Evolutionary conservation across 495 filamentous ascomycete genomes (phyloP).

Genomic region (Trichoderma gamsii): DNA sequence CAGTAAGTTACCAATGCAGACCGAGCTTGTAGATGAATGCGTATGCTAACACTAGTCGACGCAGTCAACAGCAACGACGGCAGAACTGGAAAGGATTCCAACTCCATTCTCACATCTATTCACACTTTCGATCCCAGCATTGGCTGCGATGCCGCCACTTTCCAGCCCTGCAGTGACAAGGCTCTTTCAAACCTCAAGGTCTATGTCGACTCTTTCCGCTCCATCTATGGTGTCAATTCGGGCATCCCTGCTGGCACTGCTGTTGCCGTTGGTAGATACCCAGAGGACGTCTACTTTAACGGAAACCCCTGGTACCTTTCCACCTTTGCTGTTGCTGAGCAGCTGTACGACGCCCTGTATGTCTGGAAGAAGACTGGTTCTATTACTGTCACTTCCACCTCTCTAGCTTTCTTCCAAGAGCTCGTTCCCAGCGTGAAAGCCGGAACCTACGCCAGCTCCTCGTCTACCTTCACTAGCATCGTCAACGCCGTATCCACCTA

Average conservation of each 20-base stretch:
- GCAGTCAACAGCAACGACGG: slow-evolving; percentile 34
- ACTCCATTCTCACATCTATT: slow-evolving; percentile 56
- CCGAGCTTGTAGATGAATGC: background rate
- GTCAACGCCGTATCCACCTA: slow-evolving; percentile 52
- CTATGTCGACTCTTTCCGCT: slow-evolving; percentile 57
- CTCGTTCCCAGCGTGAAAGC: slow-evolving; percentile 41
- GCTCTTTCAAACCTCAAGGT: slow-evolving; percentile 61
- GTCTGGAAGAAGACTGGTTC: slow-evolving; percentile 51
- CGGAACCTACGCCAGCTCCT: slow-evolving; percentile 45
- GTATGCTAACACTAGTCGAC: background rate
- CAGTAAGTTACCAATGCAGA: slow-evolving; percentile 25
- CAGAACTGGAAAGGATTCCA: slow-evolving; percentile 56
- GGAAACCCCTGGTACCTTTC: slow-evolving; percentile 64
- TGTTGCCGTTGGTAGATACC: slow-evolving; percentile 61
- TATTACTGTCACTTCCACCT: slow-evolving; percentile 47
- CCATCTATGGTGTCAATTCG: slow-evolving; percentile 53
- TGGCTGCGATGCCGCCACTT: slow-evolving; percentile 51
- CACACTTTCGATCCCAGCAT: slow-evolving; percentile 57
- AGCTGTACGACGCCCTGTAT: slow-evolving; percentile 58
- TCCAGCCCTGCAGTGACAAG: slow-evolving; percentile 58
- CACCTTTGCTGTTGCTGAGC: slow-evolving; percentile 59
- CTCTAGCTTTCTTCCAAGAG: slow-evolving; percentile 53
- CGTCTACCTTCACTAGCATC: slow-evolving; percentile 45
- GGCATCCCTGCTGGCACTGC: slow-evolving; percentile 43
- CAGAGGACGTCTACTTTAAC: slow-evolving; percentile 61